Conservation (phyloP, 805 yeast species). For the Saturnispora diversa region DNA sequence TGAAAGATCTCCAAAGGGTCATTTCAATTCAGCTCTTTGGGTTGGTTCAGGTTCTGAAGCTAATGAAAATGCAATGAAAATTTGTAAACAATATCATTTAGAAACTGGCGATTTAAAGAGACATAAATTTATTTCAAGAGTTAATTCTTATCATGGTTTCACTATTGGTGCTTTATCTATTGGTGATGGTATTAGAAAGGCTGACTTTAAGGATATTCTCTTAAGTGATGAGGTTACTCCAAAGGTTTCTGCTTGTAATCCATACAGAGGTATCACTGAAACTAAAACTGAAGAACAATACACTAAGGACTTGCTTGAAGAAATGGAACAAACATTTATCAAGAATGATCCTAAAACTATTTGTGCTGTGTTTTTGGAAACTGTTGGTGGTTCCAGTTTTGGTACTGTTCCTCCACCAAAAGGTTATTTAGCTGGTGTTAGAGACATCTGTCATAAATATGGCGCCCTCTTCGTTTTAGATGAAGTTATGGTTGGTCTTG, state of each 20-base stretch:
- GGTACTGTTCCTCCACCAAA: slow-evolving; percentile 39
- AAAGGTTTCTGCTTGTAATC: slow-evolving; percentile 25
- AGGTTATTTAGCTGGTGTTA: slow-evolving; percentile 38
- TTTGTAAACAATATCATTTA: slow-evolving; percentile 44
- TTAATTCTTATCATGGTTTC: slow-evolving; percentile 43
- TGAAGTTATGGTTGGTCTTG: slow-evolving; percentile 70
- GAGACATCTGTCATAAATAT: slow-evolving; percentile 74
- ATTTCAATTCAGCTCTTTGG: slow-evolving; percentile 36
- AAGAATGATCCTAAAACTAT: slow-evolving; percentile 38
- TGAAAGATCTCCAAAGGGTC: slow-evolving; percentile 33
- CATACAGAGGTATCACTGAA: slow-evolving; percentile 17
- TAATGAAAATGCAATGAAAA: slow-evolving; percentile 70
- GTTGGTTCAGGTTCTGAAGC: slow-evolving; percentile 75
- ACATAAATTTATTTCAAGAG: slow-evolving; percentile 36
- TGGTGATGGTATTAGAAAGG: slow-evolving; percentile 32
- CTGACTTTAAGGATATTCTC: slow-evolving; percentile 25
- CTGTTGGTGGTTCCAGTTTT: slow-evolving; percentile 38
- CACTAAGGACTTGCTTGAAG: slow-evolving; percentile 29
- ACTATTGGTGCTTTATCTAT: slow-evolving; percentile 40
- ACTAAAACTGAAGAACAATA: slow-evolving; percentile 30
- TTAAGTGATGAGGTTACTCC: slow-evolving; percentile 21
- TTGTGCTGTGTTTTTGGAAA: slow-evolving; percentile 36
- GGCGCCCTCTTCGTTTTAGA: slow-evolving; percentile 92
- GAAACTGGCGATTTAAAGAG: slow-evolving; percentile 37
- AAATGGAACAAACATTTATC: slow-evolving; percentile 34